Evolutionary conservation across 2,329 filamentous ascomycete genomes (phyloP).

Genomic region (Hortaea sp.): DNA sequence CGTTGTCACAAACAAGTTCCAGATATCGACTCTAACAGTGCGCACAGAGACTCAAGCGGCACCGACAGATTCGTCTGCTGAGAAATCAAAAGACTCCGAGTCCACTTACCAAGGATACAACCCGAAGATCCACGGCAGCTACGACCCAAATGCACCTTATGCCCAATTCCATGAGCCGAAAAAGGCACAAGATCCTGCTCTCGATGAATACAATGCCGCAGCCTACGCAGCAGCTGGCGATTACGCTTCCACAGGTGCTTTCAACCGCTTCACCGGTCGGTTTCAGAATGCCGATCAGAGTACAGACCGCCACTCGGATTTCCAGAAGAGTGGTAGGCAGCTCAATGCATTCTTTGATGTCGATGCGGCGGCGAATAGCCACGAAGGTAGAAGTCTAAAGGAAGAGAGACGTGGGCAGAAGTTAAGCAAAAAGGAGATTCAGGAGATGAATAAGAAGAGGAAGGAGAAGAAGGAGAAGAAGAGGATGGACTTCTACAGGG

Average conservation of each 20-base stretch:
- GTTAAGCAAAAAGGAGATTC: slow-evolving; percentile 73
- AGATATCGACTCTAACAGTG: not conserved
- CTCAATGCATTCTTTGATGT: slow-evolving; percentile 95
- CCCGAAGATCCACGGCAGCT: slow-evolving; percentile 89
- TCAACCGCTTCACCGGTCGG: slow-evolving; percentile 82
- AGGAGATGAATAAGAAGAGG: slow-evolving; percentile 84
- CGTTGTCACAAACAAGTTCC: not conserved
- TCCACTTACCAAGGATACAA: slow-evolving; percentile 59
- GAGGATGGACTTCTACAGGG: slow-evolving; percentile 54
- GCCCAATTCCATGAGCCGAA: slow-evolving; percentile 40
- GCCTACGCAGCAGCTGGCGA: slow-evolving; percentile 13
- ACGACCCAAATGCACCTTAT: slow-evolving; percentile 93
- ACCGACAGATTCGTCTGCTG: not conserved
- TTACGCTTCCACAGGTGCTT: slow-evolving; percentile 62
- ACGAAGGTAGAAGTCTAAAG: slow-evolving; percentile 83
- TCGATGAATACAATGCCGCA: slow-evolving; percentile 8
- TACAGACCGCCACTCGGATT: slow-evolving; percentile 71
- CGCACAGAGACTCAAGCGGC: not conserved
- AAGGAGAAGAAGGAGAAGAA: slow-evolving; percentile 90
- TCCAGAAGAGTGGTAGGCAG: slow-evolving; percentile 77
- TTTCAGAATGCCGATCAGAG: slow-evolving; percentile 61
- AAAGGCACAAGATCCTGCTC: slow-evolving; percentile 25
- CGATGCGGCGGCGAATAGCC: slow-evolving; percentile 80
- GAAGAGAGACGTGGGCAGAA: slow-evolving; percentile 82
- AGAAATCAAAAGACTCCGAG: slow-evolving; percentile 4